phyloP scores from a whole-genome alignment of 495 filamentous ascomycete genomes.

The Venustampulla echinocandica region DNA sequence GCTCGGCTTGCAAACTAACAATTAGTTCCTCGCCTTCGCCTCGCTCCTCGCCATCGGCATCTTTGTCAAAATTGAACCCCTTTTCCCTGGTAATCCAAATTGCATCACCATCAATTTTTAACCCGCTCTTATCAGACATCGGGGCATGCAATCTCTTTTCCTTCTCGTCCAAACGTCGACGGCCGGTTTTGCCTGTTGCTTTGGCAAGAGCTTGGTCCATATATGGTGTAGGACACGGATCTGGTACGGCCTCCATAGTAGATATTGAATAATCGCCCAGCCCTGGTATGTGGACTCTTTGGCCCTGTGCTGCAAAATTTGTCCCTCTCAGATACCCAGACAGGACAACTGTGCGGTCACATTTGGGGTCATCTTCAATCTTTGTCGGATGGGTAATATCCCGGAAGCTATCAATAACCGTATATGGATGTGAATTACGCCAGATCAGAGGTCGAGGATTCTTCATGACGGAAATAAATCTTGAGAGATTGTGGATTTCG shows the following conservation, averaged over 20 bases:
- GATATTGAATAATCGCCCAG: constrained; percentile 88
- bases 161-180: constrained; percentile 80
- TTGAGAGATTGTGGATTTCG: constrained; percentile 88
- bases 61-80: constrained; percentile 67
- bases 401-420: constrained; percentile 84
- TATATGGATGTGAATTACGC: constrained; percentile 93
- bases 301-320: constrained; percentile 82
- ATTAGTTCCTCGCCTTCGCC: constrained; percentile 92
- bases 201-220: constrained; percentile 81
- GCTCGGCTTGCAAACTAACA: constrained; percentile 76
- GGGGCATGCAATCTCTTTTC: constrained; percentile 93
- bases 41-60: constrained; percentile 56
- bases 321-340: constrained; percentile 95
- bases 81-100: constrained; percentile 51
- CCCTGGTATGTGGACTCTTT: constrained; percentile 84
- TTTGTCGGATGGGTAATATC: constrained; percentile 88
- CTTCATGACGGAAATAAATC: constrained; percentile 97
- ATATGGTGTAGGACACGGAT: constrained; percentile 89
- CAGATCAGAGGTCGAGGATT: constrained; percentile 93
- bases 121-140: constrained; percentile 94
- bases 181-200: constrained; percentile 64
- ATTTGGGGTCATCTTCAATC: constrained; percentile 78
- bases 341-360: constrained; percentile 80
- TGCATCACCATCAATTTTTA: constrained; percentile 54
- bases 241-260: constrained; percentile 75